Evolutionary conservation across 441 rosid species (phyloP).

Genomic region (Croton laevigatus): DNA sequence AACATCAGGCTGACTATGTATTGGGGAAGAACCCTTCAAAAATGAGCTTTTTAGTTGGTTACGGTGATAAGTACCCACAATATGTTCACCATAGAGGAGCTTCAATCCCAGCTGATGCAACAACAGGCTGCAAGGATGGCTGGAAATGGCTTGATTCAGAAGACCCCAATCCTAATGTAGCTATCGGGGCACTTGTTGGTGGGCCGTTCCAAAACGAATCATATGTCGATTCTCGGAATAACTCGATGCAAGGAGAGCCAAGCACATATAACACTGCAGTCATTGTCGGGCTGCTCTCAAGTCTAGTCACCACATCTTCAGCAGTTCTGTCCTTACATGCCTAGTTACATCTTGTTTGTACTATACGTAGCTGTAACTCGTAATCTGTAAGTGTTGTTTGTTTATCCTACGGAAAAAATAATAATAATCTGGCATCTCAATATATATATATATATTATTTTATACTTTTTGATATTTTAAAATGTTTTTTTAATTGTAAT

Average conservation of each 20-base stretch:
- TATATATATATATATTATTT: background rate
- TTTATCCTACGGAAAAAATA: slow-evolving; percentile 11
- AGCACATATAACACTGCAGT: slow-evolving; percentile 87
- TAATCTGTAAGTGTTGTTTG: slow-evolving; percentile 7
- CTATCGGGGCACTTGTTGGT: slow-evolving; percentile 81
- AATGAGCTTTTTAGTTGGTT: slow-evolving; percentile 87
- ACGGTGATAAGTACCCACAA: slow-evolving; percentile 78
- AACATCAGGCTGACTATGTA: slow-evolving; percentile 82
- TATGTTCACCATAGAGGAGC: slow-evolving; percentile 96
- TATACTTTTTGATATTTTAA: too few species aligned
- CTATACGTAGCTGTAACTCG: slow-evolving; percentile 20
- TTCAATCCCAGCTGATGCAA: slow-evolving; percentile 78
- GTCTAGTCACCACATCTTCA: slow-evolving; percentile 84
- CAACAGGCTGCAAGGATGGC: slow-evolving; percentile 71
- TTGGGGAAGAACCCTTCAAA: slow-evolving; percentile 74
- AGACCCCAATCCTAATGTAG: slow-evolving; percentile 77
- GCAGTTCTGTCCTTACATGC: slow-evolving; percentile 48
- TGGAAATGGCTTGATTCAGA: slow-evolving; percentile 67
- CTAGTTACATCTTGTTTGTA: slow-evolving; percentile 18
- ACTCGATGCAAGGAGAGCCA: slow-evolving; percentile 88
- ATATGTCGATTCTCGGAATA: slow-evolving; percentile 62
- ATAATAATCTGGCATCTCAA: background rate
- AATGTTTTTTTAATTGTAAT: too few species aligned
- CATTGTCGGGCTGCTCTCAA: slow-evolving; percentile 81
- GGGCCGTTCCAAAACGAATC: slow-evolving; percentile 91